Evolutionary conservation across 345 rosid species (phyloP), one percentile per base, ranked within the genome.

Genomic region (Draba incana): DNA sequence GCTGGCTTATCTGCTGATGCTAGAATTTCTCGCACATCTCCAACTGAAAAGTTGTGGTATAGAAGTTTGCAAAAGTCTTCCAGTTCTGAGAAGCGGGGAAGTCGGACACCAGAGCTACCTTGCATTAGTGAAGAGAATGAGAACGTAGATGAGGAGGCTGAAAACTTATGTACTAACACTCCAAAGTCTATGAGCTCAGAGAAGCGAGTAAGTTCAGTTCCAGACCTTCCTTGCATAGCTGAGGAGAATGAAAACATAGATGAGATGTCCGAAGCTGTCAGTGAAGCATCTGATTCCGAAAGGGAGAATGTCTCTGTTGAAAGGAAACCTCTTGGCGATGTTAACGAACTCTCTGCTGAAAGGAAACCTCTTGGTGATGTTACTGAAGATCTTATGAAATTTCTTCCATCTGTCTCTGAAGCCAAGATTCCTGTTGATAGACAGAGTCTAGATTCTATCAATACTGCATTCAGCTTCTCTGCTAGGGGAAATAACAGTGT

Each of bases 101-200:
- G 90, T 83, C 77, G 82, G 75, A 82, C 79, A 70, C 86, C 86
- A 60, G 96, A 91, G 68, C 96, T 94, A 65, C 93, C 98, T 48
- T 83, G 89, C 79, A 89, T 94, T 57, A 83, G 57, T 46, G 98
- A 94, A 80, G 97, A 91, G 78, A 82, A 79, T 78, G 97, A 94
- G 83, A 79, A 59, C 49, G 27, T 64, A 31, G 84, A 86, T 30
- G 88, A 82, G 67, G 81, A 64, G 24, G 72, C 75, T 71, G 48
- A 79, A 75, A 81, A 85, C 82, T 60, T 82, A 66, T 86, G 88
- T 72, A 78, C 77, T 57, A 78, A 77, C 54, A 62, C 78, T 59
- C 80, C 79, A 27, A 78, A 73, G 35, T 80, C 92, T 57, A 72
- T 80, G 41, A 82, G 88, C 74, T 89, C 90, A 69, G 89, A 82